Conservation (phyloP, 1,139 yeast species). For the Cylindricascospora bacillispora region DNA sequence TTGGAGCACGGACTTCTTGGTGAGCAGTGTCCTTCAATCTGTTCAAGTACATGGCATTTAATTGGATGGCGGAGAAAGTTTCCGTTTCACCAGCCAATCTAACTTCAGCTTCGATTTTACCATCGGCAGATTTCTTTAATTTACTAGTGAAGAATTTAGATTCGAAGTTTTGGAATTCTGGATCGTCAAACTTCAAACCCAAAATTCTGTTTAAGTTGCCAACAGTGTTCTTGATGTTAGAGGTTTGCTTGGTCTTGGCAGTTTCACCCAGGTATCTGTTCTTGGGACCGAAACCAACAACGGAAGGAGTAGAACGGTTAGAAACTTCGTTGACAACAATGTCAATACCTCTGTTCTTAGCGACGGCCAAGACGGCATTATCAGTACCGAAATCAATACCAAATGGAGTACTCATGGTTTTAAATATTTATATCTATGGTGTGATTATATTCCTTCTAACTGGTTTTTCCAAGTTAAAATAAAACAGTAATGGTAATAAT, state of each 20-base stretch:
- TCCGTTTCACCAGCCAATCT: constrained; percentile 68
- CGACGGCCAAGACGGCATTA: constrained; percentile 89
- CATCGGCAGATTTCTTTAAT: constrained; percentile 54
- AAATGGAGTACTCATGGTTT: constrained; percentile 70
- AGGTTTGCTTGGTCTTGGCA: constrained; percentile 90
- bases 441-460: no score
- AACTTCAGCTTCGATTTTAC: constrained; percentile 73
- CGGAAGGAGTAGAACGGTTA: constrained; percentile 88
- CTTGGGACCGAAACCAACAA: constrained; percentile 84
- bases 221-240: constrained; percentile 90
- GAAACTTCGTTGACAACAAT: constrained; percentile 96
- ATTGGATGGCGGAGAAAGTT: constrained; percentile 75
- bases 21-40: constrained; percentile 71
- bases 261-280: constrained; percentile 87
- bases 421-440: no score
- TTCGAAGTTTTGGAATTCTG: constrained; percentile 70
- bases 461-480: no score
- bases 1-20: constrained; percentile 67
- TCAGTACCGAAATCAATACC: constrained; percentile 97
- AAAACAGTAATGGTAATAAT: no score
- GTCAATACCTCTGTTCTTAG: constrained; percentile 96
- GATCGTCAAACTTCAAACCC: constrained; percentile 63
- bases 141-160: constrained; percentile 57
- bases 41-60: constrained; percentile 88
- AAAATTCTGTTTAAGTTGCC: constrained; percentile 85